A percentile compares a stretch with the other conserved stretches of the same genome.
Conservation (phyloP, 1,284 basidiomycete genomes). For the Rhodotorula mucilaginosa region DNA sequence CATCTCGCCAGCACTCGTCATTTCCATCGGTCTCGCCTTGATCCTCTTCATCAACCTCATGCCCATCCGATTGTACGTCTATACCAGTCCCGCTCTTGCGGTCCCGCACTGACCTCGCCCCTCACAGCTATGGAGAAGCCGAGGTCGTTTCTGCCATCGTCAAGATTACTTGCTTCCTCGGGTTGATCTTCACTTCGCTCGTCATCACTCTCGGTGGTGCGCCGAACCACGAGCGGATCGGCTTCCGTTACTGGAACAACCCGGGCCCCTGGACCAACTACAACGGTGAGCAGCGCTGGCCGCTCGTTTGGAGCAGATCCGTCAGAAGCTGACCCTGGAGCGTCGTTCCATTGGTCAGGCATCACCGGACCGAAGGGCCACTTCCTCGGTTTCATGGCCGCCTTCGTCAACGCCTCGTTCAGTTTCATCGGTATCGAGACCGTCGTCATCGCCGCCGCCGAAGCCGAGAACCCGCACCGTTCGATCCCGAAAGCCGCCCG, state of each 20-base stretch:
- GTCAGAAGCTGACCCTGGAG: too few relatives aligned
- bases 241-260: constrained; percentile 67
- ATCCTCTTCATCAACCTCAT: constrained; percentile 33
- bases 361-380: constrained; percentile 44
- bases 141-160: constrained; percentile 25
- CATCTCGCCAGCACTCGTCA: constrained; percentile 35
- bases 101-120: not conserved
- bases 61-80: constrained; percentile 20
- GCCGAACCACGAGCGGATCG: constrained; percentile 60
- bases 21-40: constrained; percentile 25
- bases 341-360: not conserved
- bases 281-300: constrained; percentile 5
- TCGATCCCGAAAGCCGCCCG: constrained; percentile 68
- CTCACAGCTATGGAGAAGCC: constrained; percentile 20
- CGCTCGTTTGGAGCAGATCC: too few relatives aligned
- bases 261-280: constrained; percentile 13
- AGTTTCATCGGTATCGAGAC: constrained; percentile 59
- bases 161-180: constrained; percentile 33
- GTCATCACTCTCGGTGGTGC: constrained; percentile 65
- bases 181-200: constrained; percentile 21
- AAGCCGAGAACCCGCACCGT: constrained; percentile 47
- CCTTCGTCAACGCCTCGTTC: constrained; percentile 48
- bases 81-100: too few relatives aligned
- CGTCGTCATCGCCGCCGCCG: constrained; percentile 72
- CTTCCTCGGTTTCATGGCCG: constrained; percentile 49